Evolutionary conservation across 352 stramenopile genomes (phyloP).

Genomic region (Aphanomyces euteiches): DNA sequence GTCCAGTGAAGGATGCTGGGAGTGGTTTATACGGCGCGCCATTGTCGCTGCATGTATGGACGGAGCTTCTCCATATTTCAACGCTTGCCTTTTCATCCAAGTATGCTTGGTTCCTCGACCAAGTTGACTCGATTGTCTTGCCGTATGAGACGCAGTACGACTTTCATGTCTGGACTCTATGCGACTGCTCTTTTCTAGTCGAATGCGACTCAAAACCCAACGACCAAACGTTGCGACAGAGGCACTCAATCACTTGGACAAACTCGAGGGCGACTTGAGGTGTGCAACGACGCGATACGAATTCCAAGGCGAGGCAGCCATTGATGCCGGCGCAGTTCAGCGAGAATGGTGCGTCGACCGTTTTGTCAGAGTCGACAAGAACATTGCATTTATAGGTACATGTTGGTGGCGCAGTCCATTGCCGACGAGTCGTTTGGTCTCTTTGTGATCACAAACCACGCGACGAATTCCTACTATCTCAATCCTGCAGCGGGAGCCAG

Average conservation of each 20-base stretch:
- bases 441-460: conserved; percentile 67
- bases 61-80: conserved; percentile 31
- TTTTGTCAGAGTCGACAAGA: neutral
- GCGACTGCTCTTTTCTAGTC: conserved; percentile 38
- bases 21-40: conserved; percentile 41
- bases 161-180: conserved; percentile 43
- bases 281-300: conserved; percentile 78
- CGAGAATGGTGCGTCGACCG: conserved; percentile 59
- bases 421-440: conserved; percentile 62
- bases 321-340: conserved; percentile 71
- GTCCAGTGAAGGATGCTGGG: conserved; percentile 64
- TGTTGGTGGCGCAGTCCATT: conserved; percentile 59
- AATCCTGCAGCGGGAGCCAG: conserved; percentile 40
- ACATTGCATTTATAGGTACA: conserved; percentile 18
- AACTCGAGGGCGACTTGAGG: conserved; percentile 67
- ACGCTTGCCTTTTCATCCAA: conserved; percentile 67
- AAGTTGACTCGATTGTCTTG: conserved; percentile 36
- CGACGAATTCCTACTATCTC: conserved; percentile 66
- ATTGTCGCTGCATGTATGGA: conserved; percentile 54
- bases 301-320: conserved; percentile 74
- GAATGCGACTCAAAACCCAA: conserved; percentile 73
- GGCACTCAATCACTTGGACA: conserved; percentile 73
- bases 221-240: conserved; percentile 71
- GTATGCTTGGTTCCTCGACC: conserved; percentile 77
- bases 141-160: conserved; percentile 31